phyloP scores from a whole-genome alignment of 2,329 filamentous ascomycete species.

The Thelonectria rubi region DNA sequence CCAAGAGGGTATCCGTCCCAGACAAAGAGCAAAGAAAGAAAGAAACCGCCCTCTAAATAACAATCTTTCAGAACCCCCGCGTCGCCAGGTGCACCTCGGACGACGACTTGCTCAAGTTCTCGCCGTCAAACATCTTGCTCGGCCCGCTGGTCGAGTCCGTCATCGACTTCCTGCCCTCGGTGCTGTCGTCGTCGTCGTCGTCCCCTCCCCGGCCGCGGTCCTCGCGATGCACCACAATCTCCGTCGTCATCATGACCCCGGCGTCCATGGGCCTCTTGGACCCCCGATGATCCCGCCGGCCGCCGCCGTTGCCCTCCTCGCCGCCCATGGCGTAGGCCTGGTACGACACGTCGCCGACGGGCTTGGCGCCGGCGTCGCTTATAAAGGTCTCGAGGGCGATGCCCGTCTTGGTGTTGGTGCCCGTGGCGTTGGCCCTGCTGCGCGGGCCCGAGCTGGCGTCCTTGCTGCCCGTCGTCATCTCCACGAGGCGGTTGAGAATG shows the following conservation, averaged over 20 bases:
- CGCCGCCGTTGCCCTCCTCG: constrained; percentile 22
- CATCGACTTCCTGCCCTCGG: constrained; percentile 31
- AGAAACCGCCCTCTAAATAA: background rate
- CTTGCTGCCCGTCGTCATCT: constrained; percentile 43
- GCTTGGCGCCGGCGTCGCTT: constrained; percentile 27
- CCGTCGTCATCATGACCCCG: constrained; percentile 41
- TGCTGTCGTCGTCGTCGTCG: constrained; percentile 26
- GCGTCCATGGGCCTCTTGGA: constrained; percentile 7
- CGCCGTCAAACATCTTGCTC: constrained; percentile 24
- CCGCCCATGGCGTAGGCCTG: constrained; percentile 39
- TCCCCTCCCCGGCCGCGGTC: too few relatives aligned
- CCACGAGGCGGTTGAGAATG: constrained; percentile 51
- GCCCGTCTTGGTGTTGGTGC: constrained; percentile 26
- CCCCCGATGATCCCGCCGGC: background rate
- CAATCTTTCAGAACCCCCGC: constrained; percentile 29
- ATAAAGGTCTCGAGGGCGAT: constrained; percentile 37
- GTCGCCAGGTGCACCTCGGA: constrained; percentile 40
- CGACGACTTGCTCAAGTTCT: constrained; percentile 38
- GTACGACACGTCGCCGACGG: constrained; percentile 30
- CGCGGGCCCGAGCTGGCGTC: constrained; percentile 38
- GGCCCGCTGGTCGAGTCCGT: constrained; percentile 27
- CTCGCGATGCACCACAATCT: constrained; percentile 36
- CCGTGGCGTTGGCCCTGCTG: constrained; percentile 22
- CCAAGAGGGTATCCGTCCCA: background rate
- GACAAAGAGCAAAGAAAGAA: background rate